Evolutionary conservation across 2,329 filamentous ascomycete genomes (phyloP), one percentile per base, ranked within the genome.

Genomic region (Mycosphaerella sp.): DNA sequence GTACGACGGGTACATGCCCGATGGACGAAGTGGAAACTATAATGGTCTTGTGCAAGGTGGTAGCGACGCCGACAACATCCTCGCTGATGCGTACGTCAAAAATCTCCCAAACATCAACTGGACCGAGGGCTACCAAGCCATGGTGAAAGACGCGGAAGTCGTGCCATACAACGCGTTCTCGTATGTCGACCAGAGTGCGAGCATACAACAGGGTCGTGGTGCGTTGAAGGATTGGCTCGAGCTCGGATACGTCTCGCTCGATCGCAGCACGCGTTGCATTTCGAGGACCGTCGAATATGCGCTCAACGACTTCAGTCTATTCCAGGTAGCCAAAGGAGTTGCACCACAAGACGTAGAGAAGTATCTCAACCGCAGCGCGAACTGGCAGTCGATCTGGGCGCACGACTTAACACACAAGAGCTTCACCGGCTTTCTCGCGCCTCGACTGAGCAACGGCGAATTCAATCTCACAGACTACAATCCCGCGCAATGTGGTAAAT

Each of bases 371-470:
- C 64, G 71, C 7, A 64, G 68, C 49, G 55, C 62, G 14, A 69
- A 71, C 2, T 74, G 71, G 71, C 71, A 73, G 53, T 61, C 69
- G 21, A 69, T 55, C 56, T 73, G 71, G 71, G 64, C 68, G 25
- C 59, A 67, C 3, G 61, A 68, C 28, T 63, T 70, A 2, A 66
- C 61, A 1, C 64, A 64, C 44, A 64, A 69, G 6, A 67, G 68
- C 53, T 67, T 66, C 48, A 63, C 54, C 6, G 65, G 64, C 25
- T 67, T 66, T 48, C 56, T 63, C 1, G 59, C 61, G 7, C 64
- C 65, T 10, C 49, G 62, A 7, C 46, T 65, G 6, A 54, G 59
- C 3, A 58, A 53, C 7, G 65, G 65, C 9, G 42, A 43, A 7
- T 65, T 66, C 64, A 56, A 67, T 18, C 45, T 62, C 1, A 67